Percentiles rank a stretch among this genome's conserved stretches.
phyloP scores from a whole-genome alignment of 2,329 filamentous ascomycete genomes.

The Ophiostoma himal-ulmi region DNA sequence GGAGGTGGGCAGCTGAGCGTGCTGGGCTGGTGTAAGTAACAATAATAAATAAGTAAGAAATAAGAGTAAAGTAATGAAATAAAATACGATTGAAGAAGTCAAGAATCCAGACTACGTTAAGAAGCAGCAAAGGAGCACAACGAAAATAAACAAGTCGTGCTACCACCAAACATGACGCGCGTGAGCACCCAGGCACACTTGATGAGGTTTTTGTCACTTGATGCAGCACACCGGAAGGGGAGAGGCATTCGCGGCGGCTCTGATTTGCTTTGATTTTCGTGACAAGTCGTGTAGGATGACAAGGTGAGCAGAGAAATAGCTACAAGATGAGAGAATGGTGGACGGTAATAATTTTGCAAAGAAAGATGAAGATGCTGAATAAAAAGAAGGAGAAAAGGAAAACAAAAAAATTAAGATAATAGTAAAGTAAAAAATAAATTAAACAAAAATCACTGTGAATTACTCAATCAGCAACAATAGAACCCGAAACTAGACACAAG shows the following conservation, averaged over 20 bases:
- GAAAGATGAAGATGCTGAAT: too few relatives aligned
- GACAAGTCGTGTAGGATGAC: not conserved
- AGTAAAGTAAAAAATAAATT: not conserved
- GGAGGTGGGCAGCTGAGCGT: not conserved
- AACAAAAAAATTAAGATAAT: not conserved
- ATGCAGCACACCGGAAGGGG: not conserved
- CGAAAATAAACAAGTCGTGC: not conserved
- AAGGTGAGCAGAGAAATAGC: not conserved
- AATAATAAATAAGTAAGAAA: not conserved
- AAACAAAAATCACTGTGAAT: not conserved
- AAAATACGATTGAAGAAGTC: not conserved
- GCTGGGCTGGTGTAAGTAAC: too few relatives aligned
- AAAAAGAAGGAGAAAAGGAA: not conserved
- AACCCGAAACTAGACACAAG: not conserved
- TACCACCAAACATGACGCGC: not conserved
- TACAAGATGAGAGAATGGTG: not conserved
- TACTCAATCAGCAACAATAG: not conserved
- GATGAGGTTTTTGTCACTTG: not conserved
- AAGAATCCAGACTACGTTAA: not conserved
- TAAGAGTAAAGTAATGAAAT: not conserved
- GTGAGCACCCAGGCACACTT: not conserved
- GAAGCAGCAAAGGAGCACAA: not conserved
- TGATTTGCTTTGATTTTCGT: conserved; percentile 5
- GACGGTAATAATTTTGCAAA: too few relatives aligned
- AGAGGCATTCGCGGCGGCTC: not conserved